Evolutionary conservation across 2,329 filamentous ascomycete species (phyloP), one percentile per base, ranked within the genome.

Genomic region (Chrysoporthe cubensis): DNA sequence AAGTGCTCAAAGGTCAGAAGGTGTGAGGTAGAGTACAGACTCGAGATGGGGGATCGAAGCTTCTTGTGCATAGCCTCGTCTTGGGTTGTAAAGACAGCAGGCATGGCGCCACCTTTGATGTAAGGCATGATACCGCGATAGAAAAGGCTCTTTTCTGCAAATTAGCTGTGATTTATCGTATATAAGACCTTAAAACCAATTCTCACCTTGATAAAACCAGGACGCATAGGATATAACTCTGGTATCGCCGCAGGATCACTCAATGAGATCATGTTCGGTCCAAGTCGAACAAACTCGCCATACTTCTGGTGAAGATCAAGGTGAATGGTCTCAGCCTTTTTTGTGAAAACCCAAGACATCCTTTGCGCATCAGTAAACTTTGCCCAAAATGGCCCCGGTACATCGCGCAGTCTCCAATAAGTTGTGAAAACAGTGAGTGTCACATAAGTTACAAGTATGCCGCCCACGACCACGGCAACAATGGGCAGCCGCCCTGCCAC

Each of bases 211-310:
- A 72, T 69, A 32, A 74, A 74, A 8, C 72, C 72, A 18, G 57
- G 54, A 11, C 73, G 57, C 21, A 68, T 69, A n/a, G 70, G 69
- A 60, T 75, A 74, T 2, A 75, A 43, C 8, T 64, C 69, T 3
- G 71, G 62, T 16, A 74, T 72, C 1, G 62, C 65, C 4, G 66
- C 67, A 4, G 83, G 82, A 1, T 80, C 82, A 0, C 80, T 73
- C 43, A 85, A 74, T 0, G 82, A 83, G 4, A 85, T 77, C 73
- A 84, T 82, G 71, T 83, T 76, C 8, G 83, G 83, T 1, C 79
- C 80, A 57, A 84, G 81, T 26, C 83, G 80, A 62, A 85, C 81
- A 6, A 85, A 72, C 11, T 81, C 80, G 4, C 82, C 82, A 71
- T 84, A 83, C 70, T 77, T 78, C 18, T 73, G 71, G 73, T 84